phyloP scores from a whole-genome alignment of 179 eudicot genomes.

The Drosera spatulata region DNA sequence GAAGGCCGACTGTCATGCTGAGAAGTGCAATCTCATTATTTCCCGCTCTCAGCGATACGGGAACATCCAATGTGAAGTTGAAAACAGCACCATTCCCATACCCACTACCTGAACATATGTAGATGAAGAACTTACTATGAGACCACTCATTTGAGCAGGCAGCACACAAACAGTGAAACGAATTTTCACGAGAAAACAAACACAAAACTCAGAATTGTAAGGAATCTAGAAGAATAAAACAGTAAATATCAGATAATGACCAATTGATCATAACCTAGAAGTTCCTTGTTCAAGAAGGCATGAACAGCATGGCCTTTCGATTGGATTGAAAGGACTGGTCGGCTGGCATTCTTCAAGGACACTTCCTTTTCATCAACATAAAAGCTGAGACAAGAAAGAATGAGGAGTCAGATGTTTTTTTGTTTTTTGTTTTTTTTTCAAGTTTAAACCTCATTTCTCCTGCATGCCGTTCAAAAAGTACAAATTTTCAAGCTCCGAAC shows the following conservation, averaged over 20 bases:
- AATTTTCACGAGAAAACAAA: background rate
- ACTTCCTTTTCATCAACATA: slow-evolving; percentile 34
- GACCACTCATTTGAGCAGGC: too few relatives aligned
- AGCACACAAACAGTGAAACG: too few relatives aligned
- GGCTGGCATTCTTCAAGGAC: slow-evolving; percentile 18
- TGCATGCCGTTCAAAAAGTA: too few relatives aligned
- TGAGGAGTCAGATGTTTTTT: too few relatives aligned
- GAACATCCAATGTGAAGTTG: slow-evolving; percentile 11
- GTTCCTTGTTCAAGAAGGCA: slow-evolving; percentile 64
- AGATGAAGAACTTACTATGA: too few relatives aligned
- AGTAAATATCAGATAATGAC: background rate
- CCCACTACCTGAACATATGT: slow-evolving; percentile 42
- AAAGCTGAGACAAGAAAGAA: slow-evolving; percentile 32
- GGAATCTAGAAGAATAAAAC: background rate
- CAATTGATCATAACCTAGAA: slow-evolving; percentile 38
- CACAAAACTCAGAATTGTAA: background rate
- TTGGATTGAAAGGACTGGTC: slow-evolving; percentile 48
- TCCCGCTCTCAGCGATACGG: slow-evolving; percentile 65
- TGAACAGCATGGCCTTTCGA: slow-evolving; percentile 96
- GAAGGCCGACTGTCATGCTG: slow-evolving; percentile 91
- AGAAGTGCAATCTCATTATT: slow-evolving; percentile 87
- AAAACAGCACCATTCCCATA: slow-evolving; percentile 70
- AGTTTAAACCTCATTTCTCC: too few relatives aligned
- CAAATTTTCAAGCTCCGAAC: too few relatives aligned
- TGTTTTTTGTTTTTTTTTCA: too few relatives aligned